phyloP scores from a whole-genome alignment of 495 filamentous ascomycete species.

The Endocarpon pusillum region DNA sequence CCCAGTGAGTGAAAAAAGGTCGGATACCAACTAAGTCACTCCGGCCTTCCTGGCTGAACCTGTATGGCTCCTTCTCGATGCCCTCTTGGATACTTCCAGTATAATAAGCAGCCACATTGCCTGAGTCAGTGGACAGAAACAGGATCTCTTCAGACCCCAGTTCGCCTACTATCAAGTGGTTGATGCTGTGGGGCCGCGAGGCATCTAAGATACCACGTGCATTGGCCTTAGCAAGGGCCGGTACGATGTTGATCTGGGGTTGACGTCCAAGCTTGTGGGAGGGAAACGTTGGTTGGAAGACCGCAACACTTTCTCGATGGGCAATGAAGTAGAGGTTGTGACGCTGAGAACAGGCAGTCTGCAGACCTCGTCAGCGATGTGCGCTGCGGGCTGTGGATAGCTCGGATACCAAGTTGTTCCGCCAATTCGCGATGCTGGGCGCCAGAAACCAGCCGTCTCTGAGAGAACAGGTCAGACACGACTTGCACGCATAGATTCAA shows the following conservation, averaged over 20 bases:
- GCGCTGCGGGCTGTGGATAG: neutral
- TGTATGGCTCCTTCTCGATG: slow-evolving; percentile 17
- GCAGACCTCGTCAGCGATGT: neutral
- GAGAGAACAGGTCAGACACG: no score
- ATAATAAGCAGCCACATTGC: slow-evolving; percentile 72
- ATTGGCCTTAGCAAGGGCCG: slow-evolving; percentile 29
- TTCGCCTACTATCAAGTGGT: slow-evolving; percentile 60
- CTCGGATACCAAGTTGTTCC: slow-evolving; percentile 35
- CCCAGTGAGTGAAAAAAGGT: slow-evolving; percentile 58
- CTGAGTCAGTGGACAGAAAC: slow-evolving; percentile 65
- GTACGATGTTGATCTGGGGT: slow-evolving; percentile 49
- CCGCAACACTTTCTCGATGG: slow-evolving; percentile 49
- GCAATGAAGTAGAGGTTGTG: slow-evolving; percentile 64
- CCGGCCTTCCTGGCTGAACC: slow-evolving; percentile 11
- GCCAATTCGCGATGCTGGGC: slow-evolving; percentile 24
- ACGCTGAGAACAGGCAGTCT: slow-evolving; percentile 38
- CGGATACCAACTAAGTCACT: slow-evolving; percentile 18
- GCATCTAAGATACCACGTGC: slow-evolving; percentile 40
- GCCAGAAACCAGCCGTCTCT: slow-evolving; percentile 13
- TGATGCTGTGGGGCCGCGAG: slow-evolving; percentile 50
- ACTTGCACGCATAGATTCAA: no score
- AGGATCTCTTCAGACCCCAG: slow-evolving; percentile 70
- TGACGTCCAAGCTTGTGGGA: slow-evolving; percentile 41
- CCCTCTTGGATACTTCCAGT: slow-evolving; percentile 37
- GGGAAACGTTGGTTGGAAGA: slow-evolving; percentile 54